Base-by-base conservation (phyloP, 768 basidiomycete species). In the Boletus sensibilis region DNA sequence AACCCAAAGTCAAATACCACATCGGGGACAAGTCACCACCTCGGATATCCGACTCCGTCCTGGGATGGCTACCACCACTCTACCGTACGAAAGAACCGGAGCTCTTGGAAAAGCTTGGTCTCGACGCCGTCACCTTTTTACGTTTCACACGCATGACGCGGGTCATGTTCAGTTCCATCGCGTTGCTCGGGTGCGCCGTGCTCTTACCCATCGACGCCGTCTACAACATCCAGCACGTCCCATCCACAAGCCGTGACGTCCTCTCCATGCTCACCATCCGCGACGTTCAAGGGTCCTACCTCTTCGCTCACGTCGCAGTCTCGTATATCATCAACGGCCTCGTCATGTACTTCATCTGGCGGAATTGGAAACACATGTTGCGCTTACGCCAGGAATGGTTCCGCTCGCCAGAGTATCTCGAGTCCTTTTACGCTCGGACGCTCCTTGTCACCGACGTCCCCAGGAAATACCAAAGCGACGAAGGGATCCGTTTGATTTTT, bases 1-100 rank as follows among this genome's bases (percentile, higher is more conserved):
- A 94, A 69, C 94, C 93, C 59, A 97, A 95, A 75, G 85, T 92
- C 73, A 95, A 95, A 72, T 95, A 94, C 68, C 90, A 92, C 66
- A 78, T 82, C 57, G 88, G 86, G 40, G 72, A 84, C 72, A 92
- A 92, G 69, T 76, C 80, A 27, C 92, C 90, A 31, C 92, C 92
- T 8, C 82, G 83, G 23, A 90, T 96, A 70, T 86, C 86, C 38
- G 86, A 90, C 70, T 86, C 88, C 2, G 70, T 96, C 44, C 82
- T 93, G 46, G 91, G 92, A 59, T 99, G 96, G 96, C 76, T 98
- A 1, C 86, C 88, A 9, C 94, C 94, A 1, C 82, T 98, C 39
- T 66, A 92, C 35, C 82, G 85, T 59, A 86, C 89, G 25, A 88
- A 87, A 66, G 94, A 98, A 68, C 86, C 90, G n/a, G 90, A 94